phyloP scores from a whole-genome alignment of 148 eudicot species.

The Rhododendron williamsianum region DNA sequence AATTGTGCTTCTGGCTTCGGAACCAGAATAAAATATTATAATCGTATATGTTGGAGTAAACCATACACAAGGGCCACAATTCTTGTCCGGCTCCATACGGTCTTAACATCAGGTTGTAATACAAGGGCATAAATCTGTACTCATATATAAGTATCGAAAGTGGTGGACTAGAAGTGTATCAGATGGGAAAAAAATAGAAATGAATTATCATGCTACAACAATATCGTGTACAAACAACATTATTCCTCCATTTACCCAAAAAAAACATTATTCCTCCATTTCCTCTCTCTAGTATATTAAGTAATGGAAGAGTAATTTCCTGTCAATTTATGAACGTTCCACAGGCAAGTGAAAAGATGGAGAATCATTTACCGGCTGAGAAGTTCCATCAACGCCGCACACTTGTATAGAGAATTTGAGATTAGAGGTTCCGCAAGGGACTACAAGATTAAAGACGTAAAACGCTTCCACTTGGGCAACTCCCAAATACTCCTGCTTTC shows the following conservation, averaged over 20 bases:
- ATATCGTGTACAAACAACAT: not conserved
- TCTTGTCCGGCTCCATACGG: not conserved
- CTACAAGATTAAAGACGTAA: constrained; percentile 55
- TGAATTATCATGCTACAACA: not conserved
- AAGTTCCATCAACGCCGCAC: constrained; percentile 53
- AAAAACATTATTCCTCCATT: not conserved
- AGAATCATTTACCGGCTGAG: constrained; percentile 55
- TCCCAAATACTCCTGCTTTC: constrained; percentile 57
- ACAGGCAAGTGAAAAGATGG: constrained; percentile 28
- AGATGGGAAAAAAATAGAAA: not conserved
- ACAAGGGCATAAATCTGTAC: not conserved
- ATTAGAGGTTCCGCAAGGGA: constrained; percentile 46
- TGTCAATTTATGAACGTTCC: not conserved
- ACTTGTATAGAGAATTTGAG: constrained; percentile 62
- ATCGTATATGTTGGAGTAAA: not conserved
- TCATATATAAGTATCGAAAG: not conserved
- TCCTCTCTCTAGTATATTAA: not conserved
- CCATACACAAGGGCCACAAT: not conserved
- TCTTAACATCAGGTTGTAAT: not conserved
- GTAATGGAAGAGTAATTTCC: not conserved
- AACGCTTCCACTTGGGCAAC: constrained; percentile 59
- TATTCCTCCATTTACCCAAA: not conserved
- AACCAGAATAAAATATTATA: too few species aligned
- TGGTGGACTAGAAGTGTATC: not conserved
- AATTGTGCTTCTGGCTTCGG: too few species aligned